Percentiles rank a stretch among this genome's conserved stretches.
Conservation (phyloP, 2,329 filamentous ascomycete species). For the Lasiodiplodia sp. region DNA sequence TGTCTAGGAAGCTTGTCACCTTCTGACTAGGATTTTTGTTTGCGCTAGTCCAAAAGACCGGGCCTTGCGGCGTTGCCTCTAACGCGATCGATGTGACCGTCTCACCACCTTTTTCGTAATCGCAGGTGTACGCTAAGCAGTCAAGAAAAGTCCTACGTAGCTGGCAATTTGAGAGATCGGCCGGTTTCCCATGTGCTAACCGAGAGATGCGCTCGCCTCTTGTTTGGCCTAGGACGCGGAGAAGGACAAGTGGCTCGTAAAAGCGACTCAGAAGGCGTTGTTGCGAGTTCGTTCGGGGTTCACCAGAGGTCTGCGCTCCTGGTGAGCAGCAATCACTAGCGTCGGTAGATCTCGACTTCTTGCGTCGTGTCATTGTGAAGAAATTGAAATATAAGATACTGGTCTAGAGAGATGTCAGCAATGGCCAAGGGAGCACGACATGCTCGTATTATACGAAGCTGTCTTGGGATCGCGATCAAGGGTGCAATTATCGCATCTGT, state of each 20-base stretch:
- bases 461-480: too few relatives aligned
- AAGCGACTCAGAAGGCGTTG: conserved; percentile 1
- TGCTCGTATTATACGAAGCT: too few relatives aligned
- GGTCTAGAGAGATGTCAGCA: too few relatives aligned
- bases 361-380: neutral
- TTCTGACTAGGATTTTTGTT: neutral
- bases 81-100: neutral
- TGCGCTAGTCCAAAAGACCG: neutral
- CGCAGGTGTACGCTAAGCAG: neutral
- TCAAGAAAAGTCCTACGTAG: neutral
- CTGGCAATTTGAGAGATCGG: neutral
- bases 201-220: neutral
- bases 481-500: too few relatives aligned
- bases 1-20: neutral
- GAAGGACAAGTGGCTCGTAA: neutral
- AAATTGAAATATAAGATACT: too few relatives aligned
- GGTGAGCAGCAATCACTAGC: neutral
- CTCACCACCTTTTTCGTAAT: neutral
- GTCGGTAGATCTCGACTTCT: neutral
- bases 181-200: neutral
- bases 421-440: too few relatives aligned
- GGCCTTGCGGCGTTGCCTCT: neutral
- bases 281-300: neutral
- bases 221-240: neutral
- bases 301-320: neutral